These are phyloP conservation scores for Diatrype stigma DNA, from an alignment of 2,329 filamentous ascomycete genomes.

Conservation along the genomic window DNA sequence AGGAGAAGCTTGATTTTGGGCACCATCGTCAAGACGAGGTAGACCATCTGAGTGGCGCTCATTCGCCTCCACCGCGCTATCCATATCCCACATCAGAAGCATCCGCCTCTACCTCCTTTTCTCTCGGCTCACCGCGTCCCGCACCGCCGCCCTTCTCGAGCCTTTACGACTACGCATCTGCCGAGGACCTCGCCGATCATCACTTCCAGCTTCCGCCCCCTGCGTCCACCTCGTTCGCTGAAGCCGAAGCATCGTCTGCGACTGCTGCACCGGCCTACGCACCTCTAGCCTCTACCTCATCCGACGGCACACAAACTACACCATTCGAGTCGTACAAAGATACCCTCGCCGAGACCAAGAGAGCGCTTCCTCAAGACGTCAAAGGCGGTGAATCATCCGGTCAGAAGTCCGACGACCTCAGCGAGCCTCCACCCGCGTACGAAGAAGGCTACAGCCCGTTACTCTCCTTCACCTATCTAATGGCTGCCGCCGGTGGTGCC, in stretches of 20 bases:
- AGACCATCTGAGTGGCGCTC: constrained; percentile 32
- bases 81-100: constrained; percentile 56
- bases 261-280: constrained; percentile 55
- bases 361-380: constrained; percentile 74
- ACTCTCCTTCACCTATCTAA: constrained; percentile 89
- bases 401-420: constrained; percentile 66
- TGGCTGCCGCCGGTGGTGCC: constrained; percentile 95
- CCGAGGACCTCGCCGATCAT: constrained; percentile 25
- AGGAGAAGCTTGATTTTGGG: constrained; percentile 23
- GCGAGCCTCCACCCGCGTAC: constrained; percentile 93
- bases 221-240: constrained; percentile 19
- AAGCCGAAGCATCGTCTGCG: constrained; percentile 31
- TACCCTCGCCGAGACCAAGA: constrained; percentile 71
- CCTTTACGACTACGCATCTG: constrained; percentile 42
- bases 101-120: constrained; percentile 40
- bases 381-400: constrained; percentile 66
- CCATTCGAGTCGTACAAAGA: constrained; percentile 41
- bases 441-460: constrained; percentile 92
- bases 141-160: constrained; percentile 58
- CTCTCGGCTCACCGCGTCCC: constrained; percentile 28
- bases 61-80: constrained; percentile 57
- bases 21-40: constrained; percentile 26
- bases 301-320: constrained; percentile 29
- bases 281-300: constrained; percentile 35
- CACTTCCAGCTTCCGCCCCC: constrained; percentile 23